Evolutionary conservation across 1,284 basidiomycete genomes (phyloP).

Genomic region (Cutaneotrichosporon cutaneum): DNA sequence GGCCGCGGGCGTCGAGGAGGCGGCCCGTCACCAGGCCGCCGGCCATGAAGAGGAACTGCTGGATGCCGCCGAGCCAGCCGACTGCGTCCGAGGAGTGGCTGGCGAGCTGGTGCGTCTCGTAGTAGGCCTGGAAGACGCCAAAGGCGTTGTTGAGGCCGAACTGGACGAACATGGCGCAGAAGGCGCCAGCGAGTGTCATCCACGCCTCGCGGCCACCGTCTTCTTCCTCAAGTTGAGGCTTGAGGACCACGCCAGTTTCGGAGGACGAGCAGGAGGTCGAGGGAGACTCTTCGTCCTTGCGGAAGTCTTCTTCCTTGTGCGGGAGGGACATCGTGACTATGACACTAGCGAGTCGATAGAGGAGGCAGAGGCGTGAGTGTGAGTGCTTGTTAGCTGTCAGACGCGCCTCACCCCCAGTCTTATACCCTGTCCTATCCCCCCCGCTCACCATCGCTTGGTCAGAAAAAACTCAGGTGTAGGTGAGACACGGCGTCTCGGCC

Average conservation of each 20-base stretch:
- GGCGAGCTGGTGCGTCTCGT: constrained; percentile 29
- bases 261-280: background rate
- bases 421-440: background rate
- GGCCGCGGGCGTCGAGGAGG: constrained; percentile 31
- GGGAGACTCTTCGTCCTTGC: background rate
- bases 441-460: background rate
- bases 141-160: constrained; percentile 31
- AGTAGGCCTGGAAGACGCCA: constrained; percentile 36
- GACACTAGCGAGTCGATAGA: background rate
- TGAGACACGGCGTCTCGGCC: background rate
- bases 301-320: too few relatives aligned
- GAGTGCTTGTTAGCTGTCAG: background rate
- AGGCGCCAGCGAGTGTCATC: constrained; percentile 18
- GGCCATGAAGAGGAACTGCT: constrained; percentile 57
- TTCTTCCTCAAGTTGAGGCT: background rate
- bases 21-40: constrained; percentile 46
- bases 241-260: background rate
- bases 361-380: background rate
- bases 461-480: background rate
- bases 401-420: background rate
- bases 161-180: constrained; percentile 17
- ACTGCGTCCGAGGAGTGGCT: constrained; percentile 30
- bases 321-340: too few relatives aligned
- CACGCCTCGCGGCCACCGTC: constrained; percentile 18
- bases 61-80: constrained; percentile 71